Evolutionary conservation across 2,329 filamentous ascomycete genomes (phyloP), one percentile per base, ranked within the genome.

Genomic region (Epichloe hybrida): DNA sequence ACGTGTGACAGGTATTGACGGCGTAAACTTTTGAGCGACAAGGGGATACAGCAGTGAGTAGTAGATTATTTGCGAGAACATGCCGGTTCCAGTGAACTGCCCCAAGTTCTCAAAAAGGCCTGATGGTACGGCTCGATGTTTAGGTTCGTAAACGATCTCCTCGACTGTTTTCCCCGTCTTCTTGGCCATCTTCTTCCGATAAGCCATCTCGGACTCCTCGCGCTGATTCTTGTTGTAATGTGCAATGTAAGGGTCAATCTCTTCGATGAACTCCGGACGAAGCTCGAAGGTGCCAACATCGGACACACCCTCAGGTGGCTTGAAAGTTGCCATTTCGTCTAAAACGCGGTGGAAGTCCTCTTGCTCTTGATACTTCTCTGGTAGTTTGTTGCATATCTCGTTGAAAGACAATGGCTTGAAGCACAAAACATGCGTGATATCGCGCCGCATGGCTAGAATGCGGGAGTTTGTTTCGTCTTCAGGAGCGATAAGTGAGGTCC

Each of bases 201-300:
- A 96, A 3, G 89, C 85, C 57, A 80, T 83, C 66, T 98, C 93
- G 0, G 91, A 88, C 65, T 98, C 93, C 62, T 98, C 93, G 48
- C 93, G 81, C 65, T 97, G 91, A 61, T 98, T 98, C 63, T 95
- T 95, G 61, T 83, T 94, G 66, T 95, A 98, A 62, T 97, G 89
- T 6, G 90, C 86, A 61, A 90, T 93, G 64, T 96, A 98, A 1
- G 94, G 93, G 64, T 98, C 94, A 48, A 98, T 81, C 45, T 94
- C 79, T 58, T 91, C 86, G 39, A 96, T 77, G 59, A 84, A 93
- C 54, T 95, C 80, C 4, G 86, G 81, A 62, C 90, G 93, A 48
- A 98, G 72, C 65, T 96, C 89, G 61, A 98, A 98, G 0, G 88
- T 95, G 52, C 94, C 93, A 15, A 90, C 86, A 63, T 98, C 93